Base-by-base conservation (phyloP, 1,284 basidiomycete species). In the Hemileia vastatrix region DNA sequence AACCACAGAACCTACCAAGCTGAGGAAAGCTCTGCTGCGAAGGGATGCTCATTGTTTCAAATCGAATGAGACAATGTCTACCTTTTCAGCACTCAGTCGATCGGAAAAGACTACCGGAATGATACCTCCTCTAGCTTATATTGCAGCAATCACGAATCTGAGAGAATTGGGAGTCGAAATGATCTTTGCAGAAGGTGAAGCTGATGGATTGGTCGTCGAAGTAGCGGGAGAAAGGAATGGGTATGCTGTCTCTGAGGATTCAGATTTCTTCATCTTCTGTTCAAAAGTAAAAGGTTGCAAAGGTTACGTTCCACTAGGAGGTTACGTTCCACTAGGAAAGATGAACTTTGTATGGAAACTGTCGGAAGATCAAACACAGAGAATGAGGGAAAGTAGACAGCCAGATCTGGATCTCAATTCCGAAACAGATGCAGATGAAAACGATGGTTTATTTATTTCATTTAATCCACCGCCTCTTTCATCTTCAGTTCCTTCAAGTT, bases 261-360 rank as follows among this genome's bases (percentile, higher is more conserved):
- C 67, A 1, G 71, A 72, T 64, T 72, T 67, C 36, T 72, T 72
- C 60, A 64, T 71, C 18, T 66, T 72, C 23, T 72, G 69, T 45
- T 61, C 71, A 6, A 55, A 68, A 43, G 70, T 68, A 0, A 47
- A 59, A 2, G 57, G 63, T n/a, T 66, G 66, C 19, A 60, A 62
- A 24, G 68, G 69, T 2, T 72, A 72, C 44, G 67, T 71, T 0
- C 70, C 70, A 1, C 43, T 72, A 55, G 68, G 70, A 33, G 27
- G 27, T 27, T 27, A 27, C 27, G 27, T 27, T 27, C 54, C 67
- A 11, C 43, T 71, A 23, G 64, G 67, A 19, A 71, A 27, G 27
- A 27, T 27, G 27, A 27, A 27, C 27, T 27, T 67, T 27, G 52
- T 71, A 9, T 64, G 68, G 15, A 59, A 58, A 44, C 59, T n/a